A percentile compares a stretch with the other conserved stretches of the same genome.
These are phyloP conservation scores for Boletus rubroflammeus DNA, from an alignment of 768 basidiomycete genomes.

Conservation along the genomic window DNA sequence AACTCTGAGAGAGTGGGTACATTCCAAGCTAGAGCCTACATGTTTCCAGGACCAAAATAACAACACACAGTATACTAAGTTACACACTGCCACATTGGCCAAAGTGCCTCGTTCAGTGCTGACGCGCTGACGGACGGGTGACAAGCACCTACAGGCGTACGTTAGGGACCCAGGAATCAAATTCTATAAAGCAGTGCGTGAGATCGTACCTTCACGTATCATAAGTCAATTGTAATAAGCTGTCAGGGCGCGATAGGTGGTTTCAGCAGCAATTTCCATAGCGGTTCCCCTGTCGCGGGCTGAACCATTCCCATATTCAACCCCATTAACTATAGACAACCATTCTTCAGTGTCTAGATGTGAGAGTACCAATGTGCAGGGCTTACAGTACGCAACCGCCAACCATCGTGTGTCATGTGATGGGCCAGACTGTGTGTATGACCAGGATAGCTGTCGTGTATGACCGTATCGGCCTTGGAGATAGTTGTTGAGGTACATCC, in stretches of 20 bases:
- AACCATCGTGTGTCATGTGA: conserved; percentile 24
- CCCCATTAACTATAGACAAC: conserved; percentile 19
- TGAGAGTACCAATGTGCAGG: not conserved
- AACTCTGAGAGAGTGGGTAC: not conserved
- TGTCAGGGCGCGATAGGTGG: conserved; percentile 22
- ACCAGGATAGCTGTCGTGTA: conserved; percentile 25
- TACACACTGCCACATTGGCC: not conserved
- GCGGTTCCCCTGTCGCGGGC: conserved; percentile 28
- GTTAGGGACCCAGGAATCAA: not conserved
- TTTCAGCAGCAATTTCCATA: conserved; percentile 31
- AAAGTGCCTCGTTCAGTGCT: not conserved
- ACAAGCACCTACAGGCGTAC: not conserved
- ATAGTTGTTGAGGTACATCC: conserved; percentile 30
- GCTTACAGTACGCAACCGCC: conserved; percentile 26
- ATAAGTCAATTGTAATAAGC: conserved; percentile 16
- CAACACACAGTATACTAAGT: conserved; percentile 1
- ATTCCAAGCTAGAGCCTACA: conserved; percentile 4
- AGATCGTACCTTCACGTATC: conserved; percentile 3
- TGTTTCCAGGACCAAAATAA: not conserved
- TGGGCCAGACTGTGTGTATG: conserved; percentile 18
- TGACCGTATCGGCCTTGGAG: conserved; percentile 33
- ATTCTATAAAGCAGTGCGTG: not conserved
- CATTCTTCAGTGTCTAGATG: not conserved
- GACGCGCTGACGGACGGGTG: no score
- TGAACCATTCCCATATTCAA: conserved; percentile 26